Conservation (phyloP, 2,329 filamentous ascomycete genomes). For the Cryphonectria carpinicola region DNA sequence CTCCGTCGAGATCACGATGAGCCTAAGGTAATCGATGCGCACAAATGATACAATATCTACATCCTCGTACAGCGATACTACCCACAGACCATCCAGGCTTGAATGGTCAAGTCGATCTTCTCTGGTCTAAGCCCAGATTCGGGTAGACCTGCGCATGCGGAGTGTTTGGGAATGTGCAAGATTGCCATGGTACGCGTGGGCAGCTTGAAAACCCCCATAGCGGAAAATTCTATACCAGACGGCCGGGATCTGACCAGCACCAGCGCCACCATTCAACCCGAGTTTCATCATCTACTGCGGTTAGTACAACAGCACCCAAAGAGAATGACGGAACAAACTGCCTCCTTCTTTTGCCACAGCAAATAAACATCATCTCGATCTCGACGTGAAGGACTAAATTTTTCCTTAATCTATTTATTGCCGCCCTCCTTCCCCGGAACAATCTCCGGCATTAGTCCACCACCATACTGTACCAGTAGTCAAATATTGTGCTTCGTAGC, state of each 20-base stretch:
- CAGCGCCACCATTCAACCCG: neutral
- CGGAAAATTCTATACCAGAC: neutral
- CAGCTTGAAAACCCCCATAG: neutral
- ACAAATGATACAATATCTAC: neutral
- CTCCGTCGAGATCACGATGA: neutral
- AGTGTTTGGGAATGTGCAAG: neutral
- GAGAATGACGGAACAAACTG: neutral
- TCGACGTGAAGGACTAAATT: neutral
- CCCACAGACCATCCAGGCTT: too few species aligned
- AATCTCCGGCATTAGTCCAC: neutral
- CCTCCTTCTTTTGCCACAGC: neutral
- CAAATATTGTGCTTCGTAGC: neutral
- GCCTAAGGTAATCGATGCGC: neutral
- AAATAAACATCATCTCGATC: neutral
- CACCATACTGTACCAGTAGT: neutral
- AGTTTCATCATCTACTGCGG: neutral
- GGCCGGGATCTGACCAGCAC: neutral
- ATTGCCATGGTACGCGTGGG: neutral
- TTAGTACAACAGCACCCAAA: neutral
- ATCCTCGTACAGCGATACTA: neutral
- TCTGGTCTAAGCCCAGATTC: neutral
- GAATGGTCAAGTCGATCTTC: neutral
- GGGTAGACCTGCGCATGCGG: neutral
- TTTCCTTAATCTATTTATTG: too few species aligned
- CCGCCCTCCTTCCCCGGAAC: neutral